phyloP scores from a whole-genome alignment of 176 grass and related monocot genomes.

The Carex myosuroides region DNA sequence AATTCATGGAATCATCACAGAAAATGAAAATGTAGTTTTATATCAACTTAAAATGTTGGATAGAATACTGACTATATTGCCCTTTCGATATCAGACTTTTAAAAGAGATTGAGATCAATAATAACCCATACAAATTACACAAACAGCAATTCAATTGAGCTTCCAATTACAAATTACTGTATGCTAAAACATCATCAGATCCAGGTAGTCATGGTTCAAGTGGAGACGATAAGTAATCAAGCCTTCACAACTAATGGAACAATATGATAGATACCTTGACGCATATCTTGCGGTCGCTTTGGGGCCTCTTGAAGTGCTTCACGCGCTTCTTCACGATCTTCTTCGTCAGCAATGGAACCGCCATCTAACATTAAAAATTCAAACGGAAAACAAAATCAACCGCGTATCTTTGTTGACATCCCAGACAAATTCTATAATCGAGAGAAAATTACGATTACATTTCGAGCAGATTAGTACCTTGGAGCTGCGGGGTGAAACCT shows the following conservation, averaged over 20 bases:
- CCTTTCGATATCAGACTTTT: background rate
- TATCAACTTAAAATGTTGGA: background rate
- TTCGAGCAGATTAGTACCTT: constrained; percentile 2
- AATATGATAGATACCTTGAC: constrained; percentile 35
- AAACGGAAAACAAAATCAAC: background rate
- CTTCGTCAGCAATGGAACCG: constrained; percentile 48
- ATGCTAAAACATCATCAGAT: background rate
- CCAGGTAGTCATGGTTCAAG: background rate
- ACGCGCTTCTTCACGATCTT: constrained; percentile 85
- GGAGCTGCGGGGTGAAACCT: background rate
- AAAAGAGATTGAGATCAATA: background rate
- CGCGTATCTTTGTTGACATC: background rate
- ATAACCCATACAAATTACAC: background rate
- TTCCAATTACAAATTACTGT: background rate
- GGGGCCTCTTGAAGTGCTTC: constrained; percentile 74
- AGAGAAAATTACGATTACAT: background rate
- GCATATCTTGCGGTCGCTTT: constrained; percentile 63
- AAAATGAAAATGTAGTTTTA: background rate
- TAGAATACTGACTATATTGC: background rate
- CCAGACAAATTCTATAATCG: background rate
- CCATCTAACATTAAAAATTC: constrained; percentile 31
- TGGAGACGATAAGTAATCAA: background rate
- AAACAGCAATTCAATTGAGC: background rate
- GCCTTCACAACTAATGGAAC: background rate
- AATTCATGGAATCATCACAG: background rate